These are phyloP conservation scores for Plenodomus lindquistii DNA, from an alignment of 2,329 filamentous ascomycete species.

Conservation along the genomic window DNA sequence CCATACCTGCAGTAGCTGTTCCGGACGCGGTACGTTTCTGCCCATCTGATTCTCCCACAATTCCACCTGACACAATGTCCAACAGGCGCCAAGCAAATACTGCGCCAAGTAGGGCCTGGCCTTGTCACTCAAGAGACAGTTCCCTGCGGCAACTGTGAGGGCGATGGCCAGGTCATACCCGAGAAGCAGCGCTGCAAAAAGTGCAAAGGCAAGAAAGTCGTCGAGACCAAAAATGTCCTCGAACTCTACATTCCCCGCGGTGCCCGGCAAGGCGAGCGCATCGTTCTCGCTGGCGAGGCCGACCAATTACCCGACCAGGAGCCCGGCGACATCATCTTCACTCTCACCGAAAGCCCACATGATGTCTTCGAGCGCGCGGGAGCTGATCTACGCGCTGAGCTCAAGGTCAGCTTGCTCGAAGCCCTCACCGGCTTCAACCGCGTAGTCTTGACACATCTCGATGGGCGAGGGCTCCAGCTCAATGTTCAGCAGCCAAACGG, in stretches of 20 bases:
- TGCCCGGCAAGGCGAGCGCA: slow-evolving; percentile 77
- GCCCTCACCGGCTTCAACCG: slow-evolving; percentile 87
- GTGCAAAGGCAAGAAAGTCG: slow-evolving; percentile 90
- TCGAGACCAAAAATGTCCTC: slow-evolving; percentile 87
- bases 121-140: slow-evolving; percentile 80
- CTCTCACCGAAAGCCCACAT: slow-evolving; percentile 79
- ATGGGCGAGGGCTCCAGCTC: slow-evolving; percentile 86
- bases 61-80: slow-evolving; percentile 17
- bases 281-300: slow-evolving; percentile 88
- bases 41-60: not conserved
- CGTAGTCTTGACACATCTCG: slow-evolving; percentile 87
- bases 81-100: slow-evolving; percentile 69
- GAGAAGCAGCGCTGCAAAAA: slow-evolving; percentile 99
- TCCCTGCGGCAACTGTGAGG: slow-evolving; percentile 80
- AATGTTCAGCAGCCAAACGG: slow-evolving; percentile 71
- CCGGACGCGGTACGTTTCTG: slow-evolving; percentile 65
- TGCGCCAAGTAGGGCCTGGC: slow-evolving; percentile 83
- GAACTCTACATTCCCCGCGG: slow-evolving; percentile 96
- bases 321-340: slow-evolving; percentile 92
- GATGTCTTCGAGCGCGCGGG: slow-evolving; percentile 81
- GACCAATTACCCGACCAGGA: slow-evolving; percentile 88
- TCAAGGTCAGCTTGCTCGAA: slow-evolving; percentile 81
- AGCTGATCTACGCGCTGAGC: slow-evolving; percentile 78
- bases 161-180: slow-evolving; percentile 83
- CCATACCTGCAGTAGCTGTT: slow-evolving; percentile 80